Base-by-base conservation (phyloP, 306 rosid genomes). In the Adenanthera pavonina region DNA sequence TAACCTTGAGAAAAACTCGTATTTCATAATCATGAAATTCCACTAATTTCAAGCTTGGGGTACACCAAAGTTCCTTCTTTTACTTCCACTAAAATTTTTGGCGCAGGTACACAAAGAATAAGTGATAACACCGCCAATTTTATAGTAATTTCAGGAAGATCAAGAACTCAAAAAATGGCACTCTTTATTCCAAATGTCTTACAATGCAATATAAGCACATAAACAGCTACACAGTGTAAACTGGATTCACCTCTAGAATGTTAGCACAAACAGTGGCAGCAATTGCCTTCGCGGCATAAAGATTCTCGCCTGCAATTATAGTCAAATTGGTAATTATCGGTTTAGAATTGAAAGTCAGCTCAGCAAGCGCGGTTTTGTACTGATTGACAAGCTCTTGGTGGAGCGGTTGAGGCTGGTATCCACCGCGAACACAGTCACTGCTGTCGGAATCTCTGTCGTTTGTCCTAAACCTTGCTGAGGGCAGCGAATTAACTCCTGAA, bases 321-420 rank as follows among this genome's bases (percentile, higher is more conserved):
- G 99, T 96, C 95, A 96, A 83, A 69, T 93, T 96, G 3, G 99
- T 96, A 76, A 96, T 96, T 44, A 96, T 96, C 0, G 98, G 99
- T 62, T 96, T 96, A 17, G 98, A 94, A 84, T 96, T 96, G 83
- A 94, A 93, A n/a, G 99, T 96, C 38, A 96, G 94, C 85, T 96
- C 99, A 52, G 94, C 97, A 3, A 96, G 86, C 36, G 99, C 99
- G 15, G 94, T 88, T 86, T 78, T 90, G 81, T 96, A 96, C 92
- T 91, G 98, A 81, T 84, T 67, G 74, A 94, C 94, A 5, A 96
- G 99, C 84, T 94, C 99, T 64, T 91, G 98, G 52, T 95, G 93
- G 79, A 75, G 94, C 41, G 77, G 92, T 8, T 89, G 98, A 6
- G 95, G 99, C 17, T 88, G 92, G 81, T 93, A 93, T 33, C 89